Percentiles rank a stretch among this genome's conserved stretches.
Conservation (phyloP, 495 filamentous ascomycete genomes). For the Penicillium soppii region DNA sequence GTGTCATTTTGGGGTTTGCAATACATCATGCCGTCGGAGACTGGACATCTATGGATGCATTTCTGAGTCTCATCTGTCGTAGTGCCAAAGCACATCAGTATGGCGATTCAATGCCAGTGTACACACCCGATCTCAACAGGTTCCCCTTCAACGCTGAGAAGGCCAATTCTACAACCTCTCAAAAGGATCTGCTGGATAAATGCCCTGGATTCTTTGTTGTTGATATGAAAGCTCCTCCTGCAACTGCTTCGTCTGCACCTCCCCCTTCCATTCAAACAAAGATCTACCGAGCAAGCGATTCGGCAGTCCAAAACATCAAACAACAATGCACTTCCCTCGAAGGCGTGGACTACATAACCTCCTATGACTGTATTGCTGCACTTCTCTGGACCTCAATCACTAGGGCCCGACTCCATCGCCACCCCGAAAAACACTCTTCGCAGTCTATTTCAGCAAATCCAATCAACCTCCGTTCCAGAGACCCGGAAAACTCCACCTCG, state of each 20-base stretch:
- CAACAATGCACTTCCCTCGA: constrained; percentile 8
- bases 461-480: constrained; percentile 23
- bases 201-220: constrained; percentile 15
- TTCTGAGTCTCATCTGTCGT: constrained; percentile 24
- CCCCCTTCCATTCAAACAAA: constrained; percentile 1
- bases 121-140: constrained; percentile 21
- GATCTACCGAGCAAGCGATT: constrained; percentile 17
- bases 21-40: constrained; percentile 26
- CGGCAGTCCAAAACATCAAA: constrained; percentile 7
- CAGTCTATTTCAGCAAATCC: constrained; percentile 19
- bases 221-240: constrained; percentile 16
- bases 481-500: constrained; percentile 16
- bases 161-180: background rate
- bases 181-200: constrained; percentile 9
- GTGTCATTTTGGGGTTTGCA: constrained; percentile 19
- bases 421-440: constrained; percentile 14
- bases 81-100: constrained; percentile 19
- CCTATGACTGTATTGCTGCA: constrained; percentile 28
- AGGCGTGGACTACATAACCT: constrained; percentile 22
- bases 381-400: constrained; percentile 24
- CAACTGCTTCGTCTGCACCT: background rate
- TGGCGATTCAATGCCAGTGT: constrained; percentile 12
- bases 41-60: constrained; percentile 25
- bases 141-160: constrained; percentile 15
- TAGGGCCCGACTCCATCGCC: constrained; percentile 12